Conservation (phyloP, 2,329 filamentous ascomycete species). For the Hymenoscyphus linearis region DNA sequence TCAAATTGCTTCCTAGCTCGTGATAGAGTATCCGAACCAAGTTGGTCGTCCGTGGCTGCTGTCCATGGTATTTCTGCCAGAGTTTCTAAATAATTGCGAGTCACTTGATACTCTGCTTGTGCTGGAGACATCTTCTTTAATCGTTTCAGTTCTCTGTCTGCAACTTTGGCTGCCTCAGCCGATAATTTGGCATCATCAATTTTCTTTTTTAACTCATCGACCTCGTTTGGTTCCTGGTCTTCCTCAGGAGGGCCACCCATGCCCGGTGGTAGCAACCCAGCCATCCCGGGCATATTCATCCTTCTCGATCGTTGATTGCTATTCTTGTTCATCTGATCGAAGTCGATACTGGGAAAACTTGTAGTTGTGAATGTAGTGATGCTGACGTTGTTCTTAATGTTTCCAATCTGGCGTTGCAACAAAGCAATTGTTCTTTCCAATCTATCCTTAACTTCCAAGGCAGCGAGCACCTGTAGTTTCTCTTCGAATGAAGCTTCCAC, state of each 20-base stretch:
- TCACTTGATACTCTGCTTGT: conserved; percentile 93
- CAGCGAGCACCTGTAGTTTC: conserved; percentile 80
- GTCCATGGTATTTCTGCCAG: conserved; percentile 92
- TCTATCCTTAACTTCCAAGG: conserved; percentile 71
- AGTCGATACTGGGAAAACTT: conserved; percentile 53
- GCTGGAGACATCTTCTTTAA: conserved; percentile 93
- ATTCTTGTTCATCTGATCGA: conserved; percentile 47
- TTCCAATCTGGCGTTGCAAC: conserved; percentile 73
- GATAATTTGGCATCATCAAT: conserved; percentile 76
- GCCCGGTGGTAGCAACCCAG: conserved; percentile 23
- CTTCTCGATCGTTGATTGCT: conserved; percentile 35
- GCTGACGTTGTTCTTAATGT: conserved; percentile 81
- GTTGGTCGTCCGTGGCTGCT: conserved; percentile 74
- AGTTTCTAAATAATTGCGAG: conserved; percentile 88
- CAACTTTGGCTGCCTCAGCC: conserved; percentile 82
- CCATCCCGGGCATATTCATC: conserved; percentile 21
- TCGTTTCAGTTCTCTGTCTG: conserved; percentile 79
- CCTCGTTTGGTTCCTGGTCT: conserved; percentile 80
- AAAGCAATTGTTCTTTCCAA: conserved; percentile 79
- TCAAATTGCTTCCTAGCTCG: conserved; percentile 85
- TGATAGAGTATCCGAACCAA: conserved; percentile 73
- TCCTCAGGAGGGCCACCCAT: conserved; percentile 40
- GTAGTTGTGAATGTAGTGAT: conserved; percentile 73
- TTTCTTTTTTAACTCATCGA: conserved; percentile 87
- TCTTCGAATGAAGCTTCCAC: conserved; percentile 85